Percentiles rank a stretch among this genome's conserved stretches.
Evolutionary conservation across 169 alveolate genomes (phyloP).

Genomic region (Prorocentrum cordatum): DNA sequence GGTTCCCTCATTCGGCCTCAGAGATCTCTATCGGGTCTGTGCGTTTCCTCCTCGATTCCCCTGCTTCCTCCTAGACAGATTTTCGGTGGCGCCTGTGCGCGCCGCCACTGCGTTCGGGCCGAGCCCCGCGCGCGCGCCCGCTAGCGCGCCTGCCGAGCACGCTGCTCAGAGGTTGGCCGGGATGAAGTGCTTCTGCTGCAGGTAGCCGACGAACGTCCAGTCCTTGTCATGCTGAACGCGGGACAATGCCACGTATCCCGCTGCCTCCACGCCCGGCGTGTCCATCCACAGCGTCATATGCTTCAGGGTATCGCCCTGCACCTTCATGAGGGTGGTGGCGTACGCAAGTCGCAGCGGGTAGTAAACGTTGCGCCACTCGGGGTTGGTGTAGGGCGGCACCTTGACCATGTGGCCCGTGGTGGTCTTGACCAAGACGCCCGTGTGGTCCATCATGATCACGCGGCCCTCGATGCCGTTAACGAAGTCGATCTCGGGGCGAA

Average conservation of each 20-base stretch:
- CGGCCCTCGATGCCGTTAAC: neutral
- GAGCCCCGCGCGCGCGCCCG: no score
- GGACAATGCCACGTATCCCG: conserved; percentile 1
- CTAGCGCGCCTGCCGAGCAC: no score
- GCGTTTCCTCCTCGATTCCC: no score
- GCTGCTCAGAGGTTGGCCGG: no score
- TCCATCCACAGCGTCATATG: conserved; percentile 16
- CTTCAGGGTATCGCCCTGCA: conserved; percentile 12
- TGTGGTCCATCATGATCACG: neutral
- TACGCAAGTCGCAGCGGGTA: conserved; percentile 7
- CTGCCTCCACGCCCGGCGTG: neutral
- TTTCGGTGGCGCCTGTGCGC: no score
- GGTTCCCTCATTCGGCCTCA: no score
- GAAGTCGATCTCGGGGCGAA: neutral
- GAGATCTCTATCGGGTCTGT: no score
- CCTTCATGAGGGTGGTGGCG: neutral
- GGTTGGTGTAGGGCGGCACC: neutral
- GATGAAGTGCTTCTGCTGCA: neutral
- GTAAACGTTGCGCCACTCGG: neutral
- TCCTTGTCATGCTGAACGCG: conserved; percentile 5
- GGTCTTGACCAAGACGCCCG: neutral
- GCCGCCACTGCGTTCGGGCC: no score
- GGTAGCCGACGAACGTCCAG: conserved; percentile 5
- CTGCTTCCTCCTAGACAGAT: no score
- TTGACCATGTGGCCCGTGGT: neutral